Evolutionary conservation across 495 filamentous ascomycete genomes (phyloP).

Genomic region (Xylaria bambusicola): DNA sequence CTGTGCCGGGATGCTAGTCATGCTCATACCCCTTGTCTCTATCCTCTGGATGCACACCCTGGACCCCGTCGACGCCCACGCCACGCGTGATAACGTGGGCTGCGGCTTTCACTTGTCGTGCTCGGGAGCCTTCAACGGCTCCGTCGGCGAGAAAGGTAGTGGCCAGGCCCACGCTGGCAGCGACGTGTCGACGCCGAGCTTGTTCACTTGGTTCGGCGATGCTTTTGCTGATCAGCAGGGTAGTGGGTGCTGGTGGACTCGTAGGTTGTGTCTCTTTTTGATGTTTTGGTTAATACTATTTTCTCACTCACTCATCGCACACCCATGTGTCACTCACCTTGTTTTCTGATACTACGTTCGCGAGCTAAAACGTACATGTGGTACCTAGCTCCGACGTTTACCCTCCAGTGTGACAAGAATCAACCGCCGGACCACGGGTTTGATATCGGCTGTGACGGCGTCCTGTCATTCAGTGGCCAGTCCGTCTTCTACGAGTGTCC

Average conservation of each 20-base stretch:
- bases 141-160: conserved; percentile 54
- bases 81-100: conserved; percentile 21
- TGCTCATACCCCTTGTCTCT: conserved; percentile 19
- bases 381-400: conserved; percentile 49
- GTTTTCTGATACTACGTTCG: conserved; percentile 9
- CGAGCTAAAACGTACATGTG: neutral
- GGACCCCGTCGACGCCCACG: conserved; percentile 13
- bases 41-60: conserved; percentile 22
- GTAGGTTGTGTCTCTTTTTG: conserved; percentile 5
- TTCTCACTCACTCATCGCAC: no score
- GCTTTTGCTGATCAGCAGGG: conserved; percentile 29
- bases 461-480: conserved; percentile 46
- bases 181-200: conserved; percentile 33
- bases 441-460: conserved; percentile 51
- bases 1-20: conserved; percentile 20
- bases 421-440: conserved; percentile 50
- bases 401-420: conserved; percentile 67
- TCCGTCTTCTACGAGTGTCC: conserved; percentile 56
- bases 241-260: conserved; percentile 36
- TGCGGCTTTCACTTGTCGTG: conserved; percentile 57
- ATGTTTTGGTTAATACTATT: no score
- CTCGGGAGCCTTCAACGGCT: conserved; percentile 48
- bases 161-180: conserved; percentile 58
- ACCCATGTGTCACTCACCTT: no score
- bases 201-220: conserved; percentile 37